Percentiles rank a stretch among this genome's conserved stretches.
Conservation (phyloP, 1,139 yeast genomes). For the Fermentozyma sake region DNA sequence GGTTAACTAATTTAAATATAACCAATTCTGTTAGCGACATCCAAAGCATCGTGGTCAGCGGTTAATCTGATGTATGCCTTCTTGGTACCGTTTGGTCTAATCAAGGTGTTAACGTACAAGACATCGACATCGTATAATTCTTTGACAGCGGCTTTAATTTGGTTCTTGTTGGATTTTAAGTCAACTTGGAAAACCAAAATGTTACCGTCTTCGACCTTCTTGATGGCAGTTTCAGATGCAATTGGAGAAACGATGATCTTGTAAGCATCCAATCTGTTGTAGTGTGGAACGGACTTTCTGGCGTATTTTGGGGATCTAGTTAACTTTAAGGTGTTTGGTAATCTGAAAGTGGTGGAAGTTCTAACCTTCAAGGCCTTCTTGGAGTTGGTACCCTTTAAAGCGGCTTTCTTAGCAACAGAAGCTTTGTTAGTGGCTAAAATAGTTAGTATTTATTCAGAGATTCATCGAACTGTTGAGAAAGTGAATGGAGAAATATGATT, state of each 20-base stretch:
- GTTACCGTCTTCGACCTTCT: constrained; percentile 99
- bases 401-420: constrained; percentile 98
- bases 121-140: constrained; percentile 97
- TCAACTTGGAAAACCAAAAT: constrained; percentile 98
- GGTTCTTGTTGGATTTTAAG: constrained; percentile 95
- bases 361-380: constrained; percentile 90
- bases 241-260: constrained; percentile 92
- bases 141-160: constrained; percentile 97
- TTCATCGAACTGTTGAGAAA: no score
- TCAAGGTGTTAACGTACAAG: constrained; percentile 88
- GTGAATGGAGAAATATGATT: no score
- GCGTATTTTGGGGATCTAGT: constrained; percentile 95
- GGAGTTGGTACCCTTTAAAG: constrained; percentile 94
- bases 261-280: constrained; percentile 95
- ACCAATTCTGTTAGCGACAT: constrained; percentile 99
- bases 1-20: constrained; percentile 58
- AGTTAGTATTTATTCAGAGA: constrained; percentile 23
- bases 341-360: constrained; percentile 92
- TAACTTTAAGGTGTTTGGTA: constrained; percentile 95
- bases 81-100: constrained; percentile 99
- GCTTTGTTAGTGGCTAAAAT: constrained; percentile 56
- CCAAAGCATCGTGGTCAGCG: constrained; percentile 99
- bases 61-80: constrained; percentile 99
- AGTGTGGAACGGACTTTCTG: constrained; percentile 94
- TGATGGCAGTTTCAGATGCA: constrained; percentile 98